These are phyloP conservation scores for Panellus pusillus DNA, from an alignment of 768 basidiomycete species.

Conservation along the genomic window DNA sequence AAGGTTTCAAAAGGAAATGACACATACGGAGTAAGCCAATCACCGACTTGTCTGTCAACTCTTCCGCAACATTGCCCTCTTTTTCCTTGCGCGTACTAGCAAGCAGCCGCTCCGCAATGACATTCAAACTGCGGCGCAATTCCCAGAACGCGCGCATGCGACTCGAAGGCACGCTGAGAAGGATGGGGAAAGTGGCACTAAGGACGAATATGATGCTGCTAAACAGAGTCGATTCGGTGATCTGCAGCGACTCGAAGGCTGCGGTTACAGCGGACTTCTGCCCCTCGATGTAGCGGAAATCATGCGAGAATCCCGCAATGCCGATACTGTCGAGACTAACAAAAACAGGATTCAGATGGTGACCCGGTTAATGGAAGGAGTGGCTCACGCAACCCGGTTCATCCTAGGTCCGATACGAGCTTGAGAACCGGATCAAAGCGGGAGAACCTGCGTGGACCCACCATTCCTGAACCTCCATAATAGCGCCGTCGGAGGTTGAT, in stretches of 20 bases:
- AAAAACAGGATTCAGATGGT: constrained; percentile 6
- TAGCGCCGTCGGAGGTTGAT: constrained; percentile 1
- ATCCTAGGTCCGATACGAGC: constrained; percentile 5
- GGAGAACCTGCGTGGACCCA: neutral
- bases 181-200: constrained; percentile 28
- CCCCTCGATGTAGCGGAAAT: constrained; percentile 42
- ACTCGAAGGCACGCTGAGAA: constrained; percentile 33
- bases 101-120: constrained; percentile 35
- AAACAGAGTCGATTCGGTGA: neutral
- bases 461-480: constrained; percentile 23
- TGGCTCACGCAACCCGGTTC: constrained; percentile 15
- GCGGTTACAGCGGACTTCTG: constrained; percentile 12
- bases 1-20: neutral
- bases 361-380: neutral
- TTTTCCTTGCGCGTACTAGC: constrained; percentile 33
- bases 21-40: constrained; percentile 37
- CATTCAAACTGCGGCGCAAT: constrained; percentile 30
- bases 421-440: neutral
- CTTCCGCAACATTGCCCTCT: constrained; percentile 23
- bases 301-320: constrained; percentile 44
- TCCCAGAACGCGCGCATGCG: constrained; percentile 24
- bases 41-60: constrained; percentile 34
- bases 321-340: constrained; percentile 32
- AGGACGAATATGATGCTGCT: constrained; percentile 25
- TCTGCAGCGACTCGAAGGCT: constrained; percentile 11